Evolutionary conservation across 257 asterid species (phyloP).

Genomic region (Solanum chiquidenum): DNA sequence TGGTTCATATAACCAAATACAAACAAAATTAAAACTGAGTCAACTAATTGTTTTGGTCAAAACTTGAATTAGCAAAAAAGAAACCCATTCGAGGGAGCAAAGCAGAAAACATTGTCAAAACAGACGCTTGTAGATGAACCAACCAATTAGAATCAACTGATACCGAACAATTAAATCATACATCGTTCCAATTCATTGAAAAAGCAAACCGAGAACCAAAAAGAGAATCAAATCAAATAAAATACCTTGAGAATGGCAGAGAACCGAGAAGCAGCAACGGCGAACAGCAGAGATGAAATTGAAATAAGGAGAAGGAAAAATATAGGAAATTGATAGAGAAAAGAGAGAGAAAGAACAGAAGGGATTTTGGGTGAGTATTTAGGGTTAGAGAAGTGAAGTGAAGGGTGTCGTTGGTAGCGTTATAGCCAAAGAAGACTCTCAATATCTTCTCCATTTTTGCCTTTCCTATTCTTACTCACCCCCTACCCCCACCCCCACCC

Average conservation of each 20-base stretch:
- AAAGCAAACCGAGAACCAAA: neutral
- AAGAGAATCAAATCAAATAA: neutral
- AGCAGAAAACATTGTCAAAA: neutral
- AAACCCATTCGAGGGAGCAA: neutral
- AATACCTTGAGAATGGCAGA: neutral
- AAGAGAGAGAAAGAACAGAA: constrained; percentile 3
- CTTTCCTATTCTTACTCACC: constrained; percentile 7
- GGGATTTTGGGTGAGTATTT: constrained; percentile 19
- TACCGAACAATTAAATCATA: neutral
- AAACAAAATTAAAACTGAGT: neutral
- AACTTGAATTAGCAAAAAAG: neutral
- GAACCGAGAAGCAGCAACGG: neutral
- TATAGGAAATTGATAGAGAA: constrained; percentile 8
- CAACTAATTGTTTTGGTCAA: neutral
- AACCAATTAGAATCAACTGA: neutral
- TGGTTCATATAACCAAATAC: neutral
- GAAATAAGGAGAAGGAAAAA: neutral
- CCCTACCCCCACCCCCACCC: neutral
- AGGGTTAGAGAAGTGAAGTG: constrained; percentile 30
- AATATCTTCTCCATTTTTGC: constrained; percentile 68
- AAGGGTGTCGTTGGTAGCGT: neutral
- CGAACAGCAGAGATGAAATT: neutral
- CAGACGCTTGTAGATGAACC: neutral
- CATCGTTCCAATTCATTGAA: neutral
- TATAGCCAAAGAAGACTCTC: constrained; percentile 46